Conservation (phyloP, 176 grass and related monocot genomes). For the Phoenix dactylifera region DNA sequence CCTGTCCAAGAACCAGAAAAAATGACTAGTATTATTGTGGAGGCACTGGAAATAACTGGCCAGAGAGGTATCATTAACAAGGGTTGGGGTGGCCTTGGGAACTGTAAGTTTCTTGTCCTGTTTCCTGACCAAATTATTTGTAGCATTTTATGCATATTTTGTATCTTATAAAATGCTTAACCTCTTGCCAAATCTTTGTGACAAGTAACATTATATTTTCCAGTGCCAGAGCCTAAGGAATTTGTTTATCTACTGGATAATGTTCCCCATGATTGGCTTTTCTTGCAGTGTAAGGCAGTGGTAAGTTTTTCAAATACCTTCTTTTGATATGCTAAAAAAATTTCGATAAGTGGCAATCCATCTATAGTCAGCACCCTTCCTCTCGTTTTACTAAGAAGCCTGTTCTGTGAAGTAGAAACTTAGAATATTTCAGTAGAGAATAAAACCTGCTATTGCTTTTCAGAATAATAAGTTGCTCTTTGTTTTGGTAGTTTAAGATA, state of each 20-base stretch:
- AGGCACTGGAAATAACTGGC: conserved; percentile 63
- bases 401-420: no score
- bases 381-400: no score
- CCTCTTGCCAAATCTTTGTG: conserved; percentile 9
- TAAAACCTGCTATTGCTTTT: no score
- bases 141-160: conserved; percentile 6
- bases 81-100: conserved; percentile 96
- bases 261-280: conserved; percentile 93
- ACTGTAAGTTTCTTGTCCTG: conserved; percentile 40
- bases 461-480: no score
- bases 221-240: conserved; percentile 81
- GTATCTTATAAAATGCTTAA: conserved; percentile 1
- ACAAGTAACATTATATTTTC: conserved; percentile 14
- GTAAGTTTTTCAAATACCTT: conserved; percentile 23
- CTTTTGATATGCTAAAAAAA: no score
- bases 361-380: no score
- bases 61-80: conserved; percentile 99
- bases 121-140: background rate
- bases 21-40: conserved; percentile 80
- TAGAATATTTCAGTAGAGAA: no score
- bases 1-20: conserved; percentile 92
- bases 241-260: conserved; percentile 83
- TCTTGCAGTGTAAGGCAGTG: conserved; percentile 89
- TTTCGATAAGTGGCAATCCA: no score
- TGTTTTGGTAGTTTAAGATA: no score